phyloP scores from a whole-genome alignment of 2,329 filamentous ascomycete genomes.

The Plectosphaerella sp. region DNA sequence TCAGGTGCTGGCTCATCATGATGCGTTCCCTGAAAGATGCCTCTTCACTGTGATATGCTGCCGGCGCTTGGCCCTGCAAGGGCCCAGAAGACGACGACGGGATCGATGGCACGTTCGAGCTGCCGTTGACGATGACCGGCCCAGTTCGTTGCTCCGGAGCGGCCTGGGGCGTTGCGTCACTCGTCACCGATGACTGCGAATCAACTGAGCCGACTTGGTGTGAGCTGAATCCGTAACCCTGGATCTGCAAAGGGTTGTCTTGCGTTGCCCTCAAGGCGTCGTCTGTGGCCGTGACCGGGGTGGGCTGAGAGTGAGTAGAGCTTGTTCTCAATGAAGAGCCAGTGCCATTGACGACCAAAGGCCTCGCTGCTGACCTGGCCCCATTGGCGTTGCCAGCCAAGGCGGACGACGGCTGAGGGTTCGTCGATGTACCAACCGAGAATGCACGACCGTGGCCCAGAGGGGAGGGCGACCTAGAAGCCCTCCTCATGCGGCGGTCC shows the following conservation, averaged over 20 bases:
- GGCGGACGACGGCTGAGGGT: constrained; percentile 31
- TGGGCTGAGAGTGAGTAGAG: constrained; percentile 14
- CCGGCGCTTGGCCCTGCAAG: not conserved
- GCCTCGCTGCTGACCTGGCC: constrained; percentile 32
- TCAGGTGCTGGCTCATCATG: constrained; percentile 24
- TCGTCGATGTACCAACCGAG: constrained; percentile 33
- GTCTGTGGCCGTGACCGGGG: constrained; percentile 11
- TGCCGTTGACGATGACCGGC: constrained; percentile 31
- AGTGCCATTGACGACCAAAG: constrained; percentile 51
- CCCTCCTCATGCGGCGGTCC: constrained; percentile 47
- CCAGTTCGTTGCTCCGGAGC: constrained; percentile 14
- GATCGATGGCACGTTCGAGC: constrained; percentile 12
- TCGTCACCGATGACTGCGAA: not conserved
- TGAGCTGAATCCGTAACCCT: constrained; percentile 9
- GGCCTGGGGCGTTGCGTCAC: constrained; percentile 10
- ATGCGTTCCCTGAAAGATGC: constrained; percentile 36
- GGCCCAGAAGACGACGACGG: not conserved
- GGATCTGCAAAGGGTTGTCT: constrained; percentile 23
- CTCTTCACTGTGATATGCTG: constrained; percentile 21
- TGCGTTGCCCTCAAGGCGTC: constrained; percentile 11
- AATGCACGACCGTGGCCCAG: constrained; percentile 43
- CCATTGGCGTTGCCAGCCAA: constrained; percentile 28
- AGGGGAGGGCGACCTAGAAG: constrained; percentile 53
- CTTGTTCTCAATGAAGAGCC: constrained; percentile 36
- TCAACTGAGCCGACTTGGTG: constrained; percentile 1